Percentiles rank a stretch among this genome's conserved stretches.
Conservation (phyloP, 768 basidiomycete species). For the Rhizopogon vesiculosus region DNA sequence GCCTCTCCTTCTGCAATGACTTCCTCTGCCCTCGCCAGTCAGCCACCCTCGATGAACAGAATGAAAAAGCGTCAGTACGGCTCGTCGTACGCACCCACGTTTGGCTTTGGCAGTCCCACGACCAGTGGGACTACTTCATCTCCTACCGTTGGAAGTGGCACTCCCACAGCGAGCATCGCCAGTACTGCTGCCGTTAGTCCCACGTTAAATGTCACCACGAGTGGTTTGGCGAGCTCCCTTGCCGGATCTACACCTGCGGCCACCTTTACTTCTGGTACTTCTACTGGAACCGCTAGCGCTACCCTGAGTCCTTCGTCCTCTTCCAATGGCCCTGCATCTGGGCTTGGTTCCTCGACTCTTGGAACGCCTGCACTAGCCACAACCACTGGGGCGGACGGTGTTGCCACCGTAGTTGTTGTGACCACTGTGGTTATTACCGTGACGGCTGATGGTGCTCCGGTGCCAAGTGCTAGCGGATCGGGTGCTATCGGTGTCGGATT, state of each 20-base stretch:
- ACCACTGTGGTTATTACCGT: conserved; percentile 6
- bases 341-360: not conserved
- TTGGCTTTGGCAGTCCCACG: conserved; percentile 8
- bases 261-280: not conserved
- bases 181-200: not conserved
- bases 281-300: not conserved
- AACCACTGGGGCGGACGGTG: not conserved
- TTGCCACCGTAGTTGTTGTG: conserved; percentile 5
- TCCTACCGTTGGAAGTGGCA: not conserved
- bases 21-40: not conserved
- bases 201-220: not conserved
- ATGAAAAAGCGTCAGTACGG: conserved; percentile 4
- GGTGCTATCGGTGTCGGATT: not conserved
- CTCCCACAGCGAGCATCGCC: not conserved
- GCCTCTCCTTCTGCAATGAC: not conserved
- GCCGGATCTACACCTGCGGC: not conserved
- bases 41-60: not conserved
- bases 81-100: conserved; percentile 1
- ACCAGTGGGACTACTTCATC: conserved; percentile 1
- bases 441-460: not conserved
- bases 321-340: not conserved
- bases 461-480: not conserved
- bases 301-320: not conserved
- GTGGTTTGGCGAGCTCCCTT: not conserved
- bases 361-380: not conserved